A percentile compares a stretch with the other conserved stretches of the same genome.
Evolutionary conservation across 2,329 filamentous ascomycete genomes (phyloP).

Genomic region (Trichoderma sp.): DNA sequence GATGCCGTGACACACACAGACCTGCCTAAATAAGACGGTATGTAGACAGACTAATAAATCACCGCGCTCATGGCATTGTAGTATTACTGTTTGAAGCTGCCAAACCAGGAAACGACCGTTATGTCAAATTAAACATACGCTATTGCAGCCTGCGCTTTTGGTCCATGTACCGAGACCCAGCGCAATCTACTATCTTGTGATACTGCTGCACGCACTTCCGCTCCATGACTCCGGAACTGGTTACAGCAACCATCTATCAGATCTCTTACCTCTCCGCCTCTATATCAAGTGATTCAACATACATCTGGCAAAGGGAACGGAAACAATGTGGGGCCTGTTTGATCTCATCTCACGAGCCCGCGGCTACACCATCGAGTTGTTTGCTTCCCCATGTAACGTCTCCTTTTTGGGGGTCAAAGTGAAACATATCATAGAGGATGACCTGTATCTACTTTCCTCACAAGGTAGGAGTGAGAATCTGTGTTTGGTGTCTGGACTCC

Average conservation of each 20-base stretch:
- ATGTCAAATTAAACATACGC: neutral
- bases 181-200: neutral
- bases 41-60: neutral
- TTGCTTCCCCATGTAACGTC: neutral
- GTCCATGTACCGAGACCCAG: neutral
- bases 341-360: neutral
- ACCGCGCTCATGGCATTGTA: neutral
- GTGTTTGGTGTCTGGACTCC: neutral
- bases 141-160: neutral
- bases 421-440: neutral
- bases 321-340: neutral
- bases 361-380: neutral
- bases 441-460: neutral
- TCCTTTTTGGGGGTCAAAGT: neutral
- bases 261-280: neutral
- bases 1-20: neutral
- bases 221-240: neutral
- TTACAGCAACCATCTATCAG: neutral
- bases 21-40: conserved; percentile 3
- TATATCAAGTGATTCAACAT: neutral
- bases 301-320: neutral
- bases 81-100: conserved; percentile 1
- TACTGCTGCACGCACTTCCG: neutral
- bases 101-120: neutral
- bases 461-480: neutral